Base-by-base conservation (phyloP, 2,329 filamentous ascomycete species). In the Aspergillus viridinutans region DNA sequence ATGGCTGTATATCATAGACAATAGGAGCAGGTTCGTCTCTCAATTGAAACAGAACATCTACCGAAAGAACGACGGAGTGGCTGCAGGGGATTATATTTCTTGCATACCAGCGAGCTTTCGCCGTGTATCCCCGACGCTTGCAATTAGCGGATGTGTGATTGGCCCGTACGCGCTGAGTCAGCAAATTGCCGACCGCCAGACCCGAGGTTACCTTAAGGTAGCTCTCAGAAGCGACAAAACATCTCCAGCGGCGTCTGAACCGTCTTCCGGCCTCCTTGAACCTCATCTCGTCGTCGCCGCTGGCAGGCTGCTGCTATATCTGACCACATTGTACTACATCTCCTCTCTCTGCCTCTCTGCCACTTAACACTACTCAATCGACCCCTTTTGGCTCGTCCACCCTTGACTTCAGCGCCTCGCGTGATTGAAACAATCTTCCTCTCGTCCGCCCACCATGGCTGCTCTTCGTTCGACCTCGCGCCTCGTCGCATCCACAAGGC, bases 391-490 rank as follows among this genome's bases (percentile, higher is more conserved):
- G 45, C 28, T 38, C 42, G 26, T 38, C 52, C 28, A 54, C 49
- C 40, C 49, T 23, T 29, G 20, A 25, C 42, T 51, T 20, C 54
- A 47, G 42, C 52, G 50, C 56, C 56, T 28, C n/a, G 35, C 47
- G 56, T 55, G 49, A 52, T 56, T 57, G 53, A 49, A 58, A 58
- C 51, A 45, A 51, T 50, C 58, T 57, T 53, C 53, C 47, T 48
- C 57, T 55, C 51, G 50, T 56, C 43, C 59, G 48, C 53, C 58
- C 69, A 65, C 66, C 66, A 81, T 81, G 78, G 76, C 78, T 64
- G 76, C 78, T 66, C 75, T 80, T 68, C 78, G 78, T 64, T 72
- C 78, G 58, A 75, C 77, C 49, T 76, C 76, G 64, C 77, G 76
- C 65, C 67, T 79, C 54, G 64, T 76, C 66, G 72, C 75, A 62